Evolutionary conservation across 163 green algal species (phyloP), one percentile per base, ranked within the genome.

Genomic region (Scenedesmus sp.): DNA sequence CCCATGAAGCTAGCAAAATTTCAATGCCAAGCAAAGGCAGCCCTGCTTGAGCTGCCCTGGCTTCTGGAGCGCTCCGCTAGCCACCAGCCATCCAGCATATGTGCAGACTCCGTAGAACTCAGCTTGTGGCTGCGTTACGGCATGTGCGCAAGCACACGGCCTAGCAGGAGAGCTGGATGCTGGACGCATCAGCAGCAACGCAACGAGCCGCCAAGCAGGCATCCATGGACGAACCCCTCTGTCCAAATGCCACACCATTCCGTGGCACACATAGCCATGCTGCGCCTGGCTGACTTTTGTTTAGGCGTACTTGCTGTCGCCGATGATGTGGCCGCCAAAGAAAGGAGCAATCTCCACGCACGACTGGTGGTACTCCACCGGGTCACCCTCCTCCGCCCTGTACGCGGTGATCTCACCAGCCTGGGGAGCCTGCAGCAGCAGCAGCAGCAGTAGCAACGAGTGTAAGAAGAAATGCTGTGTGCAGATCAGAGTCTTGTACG

Each of bases 241-340:
- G 34, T 46, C 34, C 34, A 46, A 46, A 46, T 46, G 34, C 34
- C 34, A 46, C 34, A 46, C 34, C 34, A 46, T 46, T 46, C 34
- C 34, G 34, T 46, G 34, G 34, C 34, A 46, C 34, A 46, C 34
- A 46, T 46, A 46, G 34, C 34, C 34, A 46, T 46, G 34, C 34
- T 46, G 34, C 34, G 34, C 34, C 34, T 46, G 34, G 34, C 34
- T 46, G 34, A 46, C 34, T 46, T 46, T 46, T 86, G 26, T 56
- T 98, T 88, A 98, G 5, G 93, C 93, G 86, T 98, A 95, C 93
- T 98, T 99, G 59, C 62, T 94, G 91, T 99, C 97, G 6, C 97
- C 97, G 82, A 99, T 99, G 94, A 99, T 99, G 95, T 99, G 97
- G 16, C 88, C 96, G 13, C 96, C 97, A 92, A 98, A 99, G 95